These are phyloP conservation scores for Phoenix roebelenii DNA, from an alignment of 176 grass and related monocot species.

Conservation along the genomic window DNA sequence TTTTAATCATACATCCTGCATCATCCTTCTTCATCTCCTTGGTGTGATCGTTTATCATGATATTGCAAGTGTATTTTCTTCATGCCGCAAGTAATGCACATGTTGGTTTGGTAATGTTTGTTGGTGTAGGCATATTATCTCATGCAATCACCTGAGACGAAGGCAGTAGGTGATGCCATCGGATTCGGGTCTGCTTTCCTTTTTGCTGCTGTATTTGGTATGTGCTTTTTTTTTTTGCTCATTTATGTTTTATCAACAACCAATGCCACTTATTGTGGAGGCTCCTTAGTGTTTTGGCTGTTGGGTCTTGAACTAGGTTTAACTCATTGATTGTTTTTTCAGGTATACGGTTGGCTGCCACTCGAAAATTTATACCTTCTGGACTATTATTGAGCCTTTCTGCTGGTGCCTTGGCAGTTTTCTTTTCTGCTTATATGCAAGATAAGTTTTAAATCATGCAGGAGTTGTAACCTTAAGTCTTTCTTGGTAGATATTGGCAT, in stretches of 20 bases:
- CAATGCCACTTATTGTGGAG: neutral
- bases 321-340: slow-evolving; percentile 1
- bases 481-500: slow-evolving; percentile 15
- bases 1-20: neutral
- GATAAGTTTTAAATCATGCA: slow-evolving; percentile 49
- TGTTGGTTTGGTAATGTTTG: neutral
- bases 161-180: slow-evolving; percentile 43
- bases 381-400: slow-evolving; percentile 72
- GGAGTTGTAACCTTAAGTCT: slow-evolving; percentile 9
- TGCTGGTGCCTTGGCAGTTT: slow-evolving; percentile 56
- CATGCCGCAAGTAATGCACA: neutral
- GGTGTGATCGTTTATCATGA: neutral
- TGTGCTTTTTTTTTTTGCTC: slow-evolving; percentile 1
- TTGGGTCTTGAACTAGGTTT: neutral
- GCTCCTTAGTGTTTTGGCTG: slow-evolving; percentile 2
- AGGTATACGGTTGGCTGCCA: slow-evolving; percentile 81
- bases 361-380: slow-evolving; percentile 61
- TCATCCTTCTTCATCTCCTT: neutral
- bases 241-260: slow-evolving; percentile 3
- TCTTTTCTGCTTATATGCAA: slow-evolving; percentile 66
- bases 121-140: slow-evolving; percentile 66
- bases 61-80: no score
- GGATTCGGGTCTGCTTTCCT: slow-evolving; percentile 86
- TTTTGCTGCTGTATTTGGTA: slow-evolving; percentile 69
- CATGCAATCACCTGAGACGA: slow-evolving; percentile 81